These are phyloP conservation scores for Rehmannia glutinosa DNA, from an alignment of 257 asterid species.

Conservation along the genomic window DNA sequence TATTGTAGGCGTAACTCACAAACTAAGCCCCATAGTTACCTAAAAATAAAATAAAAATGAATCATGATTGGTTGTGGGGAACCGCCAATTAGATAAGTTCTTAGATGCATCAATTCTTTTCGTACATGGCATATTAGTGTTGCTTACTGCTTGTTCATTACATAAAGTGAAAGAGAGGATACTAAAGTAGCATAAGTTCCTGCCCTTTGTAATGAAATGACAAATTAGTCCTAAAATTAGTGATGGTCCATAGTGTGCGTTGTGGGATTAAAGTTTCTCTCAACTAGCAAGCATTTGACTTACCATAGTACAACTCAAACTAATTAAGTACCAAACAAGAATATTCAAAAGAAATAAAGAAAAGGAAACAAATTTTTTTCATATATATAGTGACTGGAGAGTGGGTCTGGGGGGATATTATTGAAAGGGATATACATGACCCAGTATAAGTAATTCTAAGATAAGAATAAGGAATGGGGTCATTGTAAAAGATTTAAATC, in stretches of 20 bases:
- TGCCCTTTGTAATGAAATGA: conserved; percentile 17
- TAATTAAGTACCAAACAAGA: conserved; percentile 55
- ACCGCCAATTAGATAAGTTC: no score
- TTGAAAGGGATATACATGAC: conserved; percentile 35
- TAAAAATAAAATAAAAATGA: not conserved
- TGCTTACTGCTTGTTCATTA: not conserved
- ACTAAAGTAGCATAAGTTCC: conserved; percentile 13
- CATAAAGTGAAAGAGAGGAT: conserved; percentile 19
- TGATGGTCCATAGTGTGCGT: conserved; percentile 4
- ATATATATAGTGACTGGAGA: conserved; percentile 21
- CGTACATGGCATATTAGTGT: not conserved
- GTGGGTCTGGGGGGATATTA: conserved; percentile 33
- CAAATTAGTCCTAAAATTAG: conserved; percentile 26
- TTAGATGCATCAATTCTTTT: not conserved
- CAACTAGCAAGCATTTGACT: conserved; percentile 29
- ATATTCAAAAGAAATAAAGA: conserved; percentile 57
- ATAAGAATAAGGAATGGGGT: conserved; percentile 39
- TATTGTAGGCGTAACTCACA: no score
- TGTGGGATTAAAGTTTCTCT: conserved; percentile 25
- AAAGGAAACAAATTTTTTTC: conserved; percentile 48
- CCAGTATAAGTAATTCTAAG: no score
- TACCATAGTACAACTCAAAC: conserved; percentile 30
- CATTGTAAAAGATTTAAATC: conserved; percentile 24
- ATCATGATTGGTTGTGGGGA: no score
- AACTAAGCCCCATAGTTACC: not conserved